These are phyloP conservation scores for Stagonosporopsis chrysanthemi DNA, from an alignment of 2,329 filamentous ascomycete species.

Conservation along the genomic window DNA sequence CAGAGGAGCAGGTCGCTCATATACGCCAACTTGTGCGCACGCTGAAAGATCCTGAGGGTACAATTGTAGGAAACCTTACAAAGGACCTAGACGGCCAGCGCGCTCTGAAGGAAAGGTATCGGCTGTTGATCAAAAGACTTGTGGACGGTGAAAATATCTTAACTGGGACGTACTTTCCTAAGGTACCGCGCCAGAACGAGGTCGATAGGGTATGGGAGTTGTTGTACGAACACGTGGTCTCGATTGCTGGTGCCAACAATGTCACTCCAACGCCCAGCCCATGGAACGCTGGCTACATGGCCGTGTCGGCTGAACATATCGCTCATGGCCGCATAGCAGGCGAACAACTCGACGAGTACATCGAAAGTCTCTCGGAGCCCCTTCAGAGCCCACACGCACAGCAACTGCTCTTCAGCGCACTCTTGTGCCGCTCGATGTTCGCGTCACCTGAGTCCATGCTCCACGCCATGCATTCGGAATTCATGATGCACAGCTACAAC, in stretches of 20 bases:
- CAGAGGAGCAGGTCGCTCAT: background rate
- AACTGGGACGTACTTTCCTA: background rate
- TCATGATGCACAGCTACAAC: constrained; percentile 6
- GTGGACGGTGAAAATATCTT: background rate
- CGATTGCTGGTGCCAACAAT: constrained; percentile 7
- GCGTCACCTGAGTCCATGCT: constrained; percentile 11
- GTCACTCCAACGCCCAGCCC: background rate
- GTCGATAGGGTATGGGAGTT: constrained; percentile 1
- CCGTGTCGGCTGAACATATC: constrained; percentile 3
- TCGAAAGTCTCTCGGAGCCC: background rate
- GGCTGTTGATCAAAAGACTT: background rate
- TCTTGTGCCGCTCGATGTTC: constrained; percentile 22
- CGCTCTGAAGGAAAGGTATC: background rate
- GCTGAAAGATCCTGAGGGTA: background rate
- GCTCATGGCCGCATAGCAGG: background rate
- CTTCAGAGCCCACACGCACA: constrained; percentile 13
- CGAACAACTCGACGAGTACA: background rate
- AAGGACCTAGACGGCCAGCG: constrained; percentile 2
- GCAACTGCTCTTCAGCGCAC: constrained; percentile 16
- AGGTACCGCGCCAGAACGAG: background rate
- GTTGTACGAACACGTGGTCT: constrained; percentile 2
- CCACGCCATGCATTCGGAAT: background rate
- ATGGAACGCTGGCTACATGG: background rate
- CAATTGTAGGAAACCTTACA: background rate
- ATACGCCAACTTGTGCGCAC: constrained; percentile 1